Conservation (phyloP, 1,139 yeast genomes). For the Yamadazyma conglobata region DNA sequence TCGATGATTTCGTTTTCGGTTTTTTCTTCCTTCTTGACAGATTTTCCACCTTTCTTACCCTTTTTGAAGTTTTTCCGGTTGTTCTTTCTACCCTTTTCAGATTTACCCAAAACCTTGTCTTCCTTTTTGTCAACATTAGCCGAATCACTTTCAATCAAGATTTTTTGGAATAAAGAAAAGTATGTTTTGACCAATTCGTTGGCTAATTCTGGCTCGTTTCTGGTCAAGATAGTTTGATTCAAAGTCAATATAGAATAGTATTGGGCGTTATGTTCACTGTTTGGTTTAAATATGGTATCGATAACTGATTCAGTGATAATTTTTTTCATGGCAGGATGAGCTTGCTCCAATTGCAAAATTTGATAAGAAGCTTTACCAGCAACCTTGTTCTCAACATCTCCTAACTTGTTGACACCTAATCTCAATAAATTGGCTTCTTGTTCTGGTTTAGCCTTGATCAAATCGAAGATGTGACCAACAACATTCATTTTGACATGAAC, state of each 20-base stretch:
- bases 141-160: conserved; percentile 65
- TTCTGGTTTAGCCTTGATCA: conserved; percentile 85
- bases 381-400: conserved; percentile 89
- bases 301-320: conserved; percentile 75
- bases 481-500: conserved; percentile 81
- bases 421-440: conserved; percentile 90
- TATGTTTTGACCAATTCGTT: conserved; percentile 80
- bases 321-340: conserved; percentile 94
- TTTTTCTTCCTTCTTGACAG: conserved; percentile 62
- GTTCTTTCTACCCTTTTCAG: conserved; percentile 52
- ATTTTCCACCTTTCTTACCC: conserved; percentile 77
- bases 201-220: conserved; percentile 73
- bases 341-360: conserved; percentile 76
- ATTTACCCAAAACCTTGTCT: conserved; percentile 36
- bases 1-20: conserved; percentile 70
- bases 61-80: conserved; percentile 47
- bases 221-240: conserved; percentile 87
- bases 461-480: conserved; percentile 72
- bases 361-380: conserved; percentile 85
- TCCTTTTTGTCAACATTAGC: conserved; percentile 30
- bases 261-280: conserved; percentile 79
- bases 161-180: conserved; percentile 80
- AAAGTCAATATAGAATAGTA: conserved; percentile 85
- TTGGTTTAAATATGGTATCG: conserved; percentile 74
- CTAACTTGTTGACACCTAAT: conserved; percentile 88